phyloP scores from a whole-genome alignment of 2,329 filamentous ascomycete genomes.

The Xylariomycetidae sp. region DNA sequence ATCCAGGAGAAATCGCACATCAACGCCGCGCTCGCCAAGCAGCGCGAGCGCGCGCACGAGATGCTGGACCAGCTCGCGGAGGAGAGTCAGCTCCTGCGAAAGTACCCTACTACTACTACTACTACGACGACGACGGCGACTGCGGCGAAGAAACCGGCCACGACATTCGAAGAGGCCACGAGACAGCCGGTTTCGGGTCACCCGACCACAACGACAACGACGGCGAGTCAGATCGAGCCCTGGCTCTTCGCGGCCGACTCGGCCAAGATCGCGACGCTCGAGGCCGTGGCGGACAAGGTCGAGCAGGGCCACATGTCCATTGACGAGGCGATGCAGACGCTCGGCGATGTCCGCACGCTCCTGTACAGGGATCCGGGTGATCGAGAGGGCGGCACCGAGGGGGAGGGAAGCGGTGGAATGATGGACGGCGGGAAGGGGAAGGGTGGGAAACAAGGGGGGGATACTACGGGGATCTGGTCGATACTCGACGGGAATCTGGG shows the following conservation, averaged over 20 bases:
- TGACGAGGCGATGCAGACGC: constrained; percentile 43
- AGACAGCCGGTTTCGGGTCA: constrained; percentile 30
- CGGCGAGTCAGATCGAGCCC: constrained; percentile 42
- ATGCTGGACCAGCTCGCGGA: constrained; percentile 51
- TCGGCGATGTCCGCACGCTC: constrained; percentile 47
- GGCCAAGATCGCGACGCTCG: constrained; percentile 54
- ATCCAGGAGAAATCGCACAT: constrained; percentile 57
- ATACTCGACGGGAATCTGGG: constrained; percentile 50
- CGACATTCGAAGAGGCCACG: constrained; percentile 41
- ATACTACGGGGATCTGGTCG: constrained; percentile 45
- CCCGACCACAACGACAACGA: constrained; percentile 31
- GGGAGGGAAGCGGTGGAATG: constrained; percentile 35
- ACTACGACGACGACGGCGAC: constrained; percentile 5
- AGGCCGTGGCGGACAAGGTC: constrained; percentile 54
- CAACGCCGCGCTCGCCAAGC: constrained; percentile 43
- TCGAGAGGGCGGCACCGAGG: constrained; percentile 20
- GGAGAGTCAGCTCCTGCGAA: constrained; percentile 57
- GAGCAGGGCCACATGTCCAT: constrained; percentile 54
- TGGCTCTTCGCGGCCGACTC: constrained; percentile 59
- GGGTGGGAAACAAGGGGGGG: constrained; percentile 15
- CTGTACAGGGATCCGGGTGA: constrained; percentile 27
- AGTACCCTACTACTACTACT: constrained; percentile 40
- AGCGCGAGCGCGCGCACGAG: constrained; percentile 47
- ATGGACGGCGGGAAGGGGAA: constrained; percentile 16
- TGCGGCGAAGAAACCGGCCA: not conserved